Evolutionary conservation across 768 basidiomycete species (phyloP).

Genomic region (Paxillus ammoniavirescens): DNA sequence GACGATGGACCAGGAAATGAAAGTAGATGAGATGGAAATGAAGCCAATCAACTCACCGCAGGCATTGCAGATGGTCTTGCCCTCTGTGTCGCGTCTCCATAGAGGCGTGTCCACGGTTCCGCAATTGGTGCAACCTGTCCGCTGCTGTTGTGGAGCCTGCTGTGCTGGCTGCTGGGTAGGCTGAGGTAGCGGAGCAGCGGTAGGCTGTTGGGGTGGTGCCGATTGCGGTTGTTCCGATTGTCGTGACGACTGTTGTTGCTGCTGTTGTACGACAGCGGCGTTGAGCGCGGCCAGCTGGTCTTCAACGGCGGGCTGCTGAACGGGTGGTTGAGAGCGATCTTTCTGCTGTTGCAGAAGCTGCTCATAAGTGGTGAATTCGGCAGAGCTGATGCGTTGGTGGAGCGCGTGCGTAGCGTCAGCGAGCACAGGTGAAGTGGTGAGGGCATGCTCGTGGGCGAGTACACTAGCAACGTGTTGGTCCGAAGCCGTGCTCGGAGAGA

Average conservation of each 20-base stretch:
- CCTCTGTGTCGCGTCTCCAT: slow-evolving; percentile 80
- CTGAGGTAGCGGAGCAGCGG: slow-evolving; percentile 24
- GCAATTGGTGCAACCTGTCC: slow-evolving; percentile 64
- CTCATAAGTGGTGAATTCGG: slow-evolving; percentile 31
- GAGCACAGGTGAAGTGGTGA: slow-evolving; percentile 18
- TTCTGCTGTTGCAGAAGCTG: slow-evolving; percentile 31
- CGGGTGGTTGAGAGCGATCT: slow-evolving; percentile 24
- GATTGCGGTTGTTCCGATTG: slow-evolving; percentile 15
- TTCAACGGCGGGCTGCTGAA: slow-evolving; percentile 15
- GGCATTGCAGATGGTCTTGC: slow-evolving; percentile 85
- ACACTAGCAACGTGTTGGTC: slow-evolving; percentile 27
- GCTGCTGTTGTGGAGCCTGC: slow-evolving; percentile 37
- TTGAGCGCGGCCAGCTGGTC: slow-evolving; percentile 12
- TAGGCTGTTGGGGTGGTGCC: slow-evolving; percentile 25
- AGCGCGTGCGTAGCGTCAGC: slow-evolving; percentile 23
- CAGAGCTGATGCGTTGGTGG: slow-evolving; percentile 29
- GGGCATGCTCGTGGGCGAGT: slow-evolving; percentile 18
- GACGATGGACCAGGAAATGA: slow-evolving; percentile 29
- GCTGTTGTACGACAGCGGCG: slow-evolving; percentile 8
- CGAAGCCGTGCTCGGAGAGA: slow-evolving; percentile 32
- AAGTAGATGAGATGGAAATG: slow-evolving; percentile 33
- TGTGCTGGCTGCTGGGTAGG: slow-evolving; percentile 23
- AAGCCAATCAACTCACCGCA: slow-evolving; percentile 65
- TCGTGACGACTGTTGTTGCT: slow-evolving; percentile 13
- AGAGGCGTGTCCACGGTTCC: slow-evolving; percentile 77